These are phyloP conservation scores for Epichloe coenophiala DNA, from an alignment of 2,329 filamentous ascomycete species.

Conservation along the genomic window DNA sequence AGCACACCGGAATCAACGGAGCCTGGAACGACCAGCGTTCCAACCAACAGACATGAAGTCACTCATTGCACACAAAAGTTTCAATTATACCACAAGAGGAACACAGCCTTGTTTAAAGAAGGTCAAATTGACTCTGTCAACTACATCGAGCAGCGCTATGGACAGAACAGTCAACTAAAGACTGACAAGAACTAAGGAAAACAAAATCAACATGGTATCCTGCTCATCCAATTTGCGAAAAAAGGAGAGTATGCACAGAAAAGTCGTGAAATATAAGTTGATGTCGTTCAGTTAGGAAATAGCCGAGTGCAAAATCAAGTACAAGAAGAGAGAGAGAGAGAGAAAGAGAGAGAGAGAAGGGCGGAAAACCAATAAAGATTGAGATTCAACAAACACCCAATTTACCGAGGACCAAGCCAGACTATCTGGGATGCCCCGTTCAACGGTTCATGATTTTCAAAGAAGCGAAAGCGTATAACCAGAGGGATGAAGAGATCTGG, in stretches of 20 bases:
- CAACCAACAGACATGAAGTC: no score
- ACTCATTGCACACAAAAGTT: not conserved
- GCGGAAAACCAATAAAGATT: no score
- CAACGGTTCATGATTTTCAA: no score
- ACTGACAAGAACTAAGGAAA: slow-evolving; percentile 1
- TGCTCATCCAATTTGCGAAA: slow-evolving; percentile 8
- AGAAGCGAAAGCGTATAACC: no score
- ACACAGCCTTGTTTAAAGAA: not conserved
- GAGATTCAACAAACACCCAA: not conserved
- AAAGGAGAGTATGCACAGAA: slow-evolving; percentile 3
- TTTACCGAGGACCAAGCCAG: not conserved
- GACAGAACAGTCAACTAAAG: not conserved
- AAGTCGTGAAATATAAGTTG: slow-evolving; percentile 5
- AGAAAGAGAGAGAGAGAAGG: not conserved
- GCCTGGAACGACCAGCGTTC: no score
- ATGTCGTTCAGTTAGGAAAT: not conserved
- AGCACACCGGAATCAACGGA: not conserved
- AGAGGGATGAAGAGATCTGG: not conserved
- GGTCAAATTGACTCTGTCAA: not conserved
- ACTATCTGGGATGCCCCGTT: not conserved
- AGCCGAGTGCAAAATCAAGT: not conserved
- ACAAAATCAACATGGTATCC: slow-evolving; percentile 12
- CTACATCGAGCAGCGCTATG: not conserved
- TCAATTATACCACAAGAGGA: not conserved
- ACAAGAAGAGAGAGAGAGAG: not conserved